Conservation (phyloP, 192 early-diverging fungal species). For the Backusella tuberculispora region DNA sequence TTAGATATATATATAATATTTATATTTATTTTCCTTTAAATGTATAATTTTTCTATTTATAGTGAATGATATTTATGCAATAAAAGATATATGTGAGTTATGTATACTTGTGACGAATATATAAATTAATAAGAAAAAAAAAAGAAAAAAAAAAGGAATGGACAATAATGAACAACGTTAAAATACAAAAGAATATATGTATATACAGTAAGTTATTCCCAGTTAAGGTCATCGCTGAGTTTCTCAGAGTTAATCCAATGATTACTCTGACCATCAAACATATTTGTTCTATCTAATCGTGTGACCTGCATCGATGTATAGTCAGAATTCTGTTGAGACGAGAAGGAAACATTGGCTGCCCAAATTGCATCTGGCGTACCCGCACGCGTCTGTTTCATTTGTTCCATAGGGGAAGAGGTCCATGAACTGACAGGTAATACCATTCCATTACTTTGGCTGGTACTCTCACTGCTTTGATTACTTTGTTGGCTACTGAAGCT, state of each 20-base stretch:
- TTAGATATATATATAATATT: not conserved
- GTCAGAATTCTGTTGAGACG: not conserved
- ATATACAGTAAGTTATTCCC: slow-evolving; percentile 3
- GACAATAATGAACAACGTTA: not conserved
- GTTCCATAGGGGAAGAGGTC: not conserved
- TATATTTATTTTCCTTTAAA: slow-evolving; percentile 6
- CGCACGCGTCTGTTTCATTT: not conserved
- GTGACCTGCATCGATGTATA: not conserved
- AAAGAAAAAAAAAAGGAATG: not conserved
- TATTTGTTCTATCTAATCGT: slow-evolving; percentile 6
- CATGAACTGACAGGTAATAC: not conserved
- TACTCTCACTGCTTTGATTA: slow-evolving; percentile 1
- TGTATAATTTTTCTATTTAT: slow-evolving; percentile 5
- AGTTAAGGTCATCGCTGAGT: not conserved
- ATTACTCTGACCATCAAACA: not conserved
- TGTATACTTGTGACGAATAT: not conserved
- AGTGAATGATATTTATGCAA: not conserved
- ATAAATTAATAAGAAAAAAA: not conserved
- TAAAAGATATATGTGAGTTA: slow-evolving; percentile 8
- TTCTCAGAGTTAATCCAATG: slow-evolving; percentile 18
- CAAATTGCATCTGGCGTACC: not conserved
- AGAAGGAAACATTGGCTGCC: not conserved
- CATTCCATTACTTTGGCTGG: not conserved
- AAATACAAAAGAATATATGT: slow-evolving; percentile 8
- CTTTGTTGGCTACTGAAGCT: not conserved